Evolutionary conservation across 108 stramenopile species (phyloP).

Genomic region (Cyclotella sp.): DNA sequence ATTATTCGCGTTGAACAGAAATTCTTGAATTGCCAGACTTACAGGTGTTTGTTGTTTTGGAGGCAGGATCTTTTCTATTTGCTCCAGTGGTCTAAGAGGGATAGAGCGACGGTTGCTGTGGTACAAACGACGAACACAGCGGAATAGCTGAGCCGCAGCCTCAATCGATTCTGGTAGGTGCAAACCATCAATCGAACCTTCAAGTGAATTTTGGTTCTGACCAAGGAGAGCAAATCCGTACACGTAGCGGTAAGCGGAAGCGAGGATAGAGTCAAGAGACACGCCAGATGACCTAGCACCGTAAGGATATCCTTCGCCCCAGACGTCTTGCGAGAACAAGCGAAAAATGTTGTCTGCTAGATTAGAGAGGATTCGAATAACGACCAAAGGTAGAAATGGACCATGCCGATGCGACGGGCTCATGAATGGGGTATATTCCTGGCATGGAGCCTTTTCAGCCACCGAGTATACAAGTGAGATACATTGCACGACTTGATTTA

Average conservation of each 20-base stretch:
- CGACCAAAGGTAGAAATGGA: slow-evolving; percentile 74
- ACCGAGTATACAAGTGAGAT: slow-evolving; percentile 57
- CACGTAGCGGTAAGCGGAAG: slow-evolving; percentile 65
- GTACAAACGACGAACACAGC: slow-evolving; percentile 79
- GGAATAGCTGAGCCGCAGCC: slow-evolving; percentile 77
- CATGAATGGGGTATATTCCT: slow-evolving; percentile 17
- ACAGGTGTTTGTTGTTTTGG: slow-evolving; percentile 49
- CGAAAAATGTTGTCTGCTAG: slow-evolving; percentile 69
- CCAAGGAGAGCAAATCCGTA: slow-evolving; percentile 70
- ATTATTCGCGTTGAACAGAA: slow-evolving; percentile 62
- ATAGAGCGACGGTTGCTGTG: slow-evolving; percentile 59
- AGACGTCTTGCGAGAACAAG: slow-evolving; percentile 60
- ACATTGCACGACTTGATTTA: slow-evolving; percentile 76
- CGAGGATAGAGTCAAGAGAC: slow-evolving; percentile 64
- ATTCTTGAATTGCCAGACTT: slow-evolving; percentile 56
- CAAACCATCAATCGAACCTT: background rate
- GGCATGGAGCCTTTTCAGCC: slow-evolving; percentile 53
- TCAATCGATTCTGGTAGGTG: slow-evolving; percentile 64
- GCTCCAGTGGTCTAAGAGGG: slow-evolving; percentile 74
- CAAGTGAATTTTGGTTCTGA: slow-evolving; percentile 23
- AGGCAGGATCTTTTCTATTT: slow-evolving; percentile 68
- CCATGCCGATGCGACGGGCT: slow-evolving; percentile 45
- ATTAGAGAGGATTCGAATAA: slow-evolving; percentile 63
- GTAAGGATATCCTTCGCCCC: slow-evolving; percentile 67
- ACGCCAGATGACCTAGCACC: slow-evolving; percentile 60